phyloP scores from a whole-genome alignment of 768 basidiomycete species.

The Tremella fuciformis region DNA sequence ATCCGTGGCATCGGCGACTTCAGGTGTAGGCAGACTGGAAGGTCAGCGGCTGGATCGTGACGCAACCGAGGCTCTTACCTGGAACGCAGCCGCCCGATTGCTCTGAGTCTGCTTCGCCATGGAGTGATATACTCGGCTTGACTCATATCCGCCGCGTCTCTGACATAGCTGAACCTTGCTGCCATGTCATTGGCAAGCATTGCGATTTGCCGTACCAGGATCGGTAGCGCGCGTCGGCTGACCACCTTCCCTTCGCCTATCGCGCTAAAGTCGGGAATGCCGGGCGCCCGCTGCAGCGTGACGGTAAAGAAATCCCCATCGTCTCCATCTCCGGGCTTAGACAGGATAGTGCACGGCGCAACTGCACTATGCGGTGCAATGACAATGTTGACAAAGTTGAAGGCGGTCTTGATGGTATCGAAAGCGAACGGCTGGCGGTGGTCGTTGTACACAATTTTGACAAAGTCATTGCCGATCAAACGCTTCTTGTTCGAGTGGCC shows the following conservation, averaged over 20 bases:
- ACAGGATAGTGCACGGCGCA: slow-evolving; percentile 51
- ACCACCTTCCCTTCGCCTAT: slow-evolving; percentile 92
- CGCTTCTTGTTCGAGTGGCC: slow-evolving; percentile 73
- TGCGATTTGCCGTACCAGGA: slow-evolving; percentile 83
- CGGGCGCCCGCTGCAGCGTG: slow-evolving; percentile 76
- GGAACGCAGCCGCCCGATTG: slow-evolving; percentile 63
- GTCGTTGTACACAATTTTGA: slow-evolving; percentile 97
- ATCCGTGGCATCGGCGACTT: slow-evolving; percentile 19
- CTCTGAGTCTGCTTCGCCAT: slow-evolving; percentile 76
- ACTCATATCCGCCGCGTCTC: slow-evolving; percentile 57
- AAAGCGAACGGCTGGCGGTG: slow-evolving; percentile 80
- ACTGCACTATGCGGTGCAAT: slow-evolving; percentile 65
- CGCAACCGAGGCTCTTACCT: slow-evolving; percentile 25
- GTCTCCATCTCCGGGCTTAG: slow-evolving; percentile 66
- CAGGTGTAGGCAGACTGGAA: slow-evolving; percentile 23
- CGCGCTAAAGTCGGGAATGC: slow-evolving; percentile 92
- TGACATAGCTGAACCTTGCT: slow-evolving; percentile 70
- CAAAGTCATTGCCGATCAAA: slow-evolving; percentile 94
- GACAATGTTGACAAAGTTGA: slow-evolving; percentile 96
- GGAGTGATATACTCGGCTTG: slow-evolving; percentile 80
- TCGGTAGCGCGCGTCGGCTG: slow-evolving; percentile 77
- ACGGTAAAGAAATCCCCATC: slow-evolving; percentile 97
- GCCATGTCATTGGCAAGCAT: slow-evolving; percentile 87
- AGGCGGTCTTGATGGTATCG: slow-evolving; percentile 86
- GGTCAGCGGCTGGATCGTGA: neutral